These are phyloP conservation scores for Hypholoma sublateritium DNA, from an alignment of 768 basidiomycete species.

Conservation along the genomic window DNA sequence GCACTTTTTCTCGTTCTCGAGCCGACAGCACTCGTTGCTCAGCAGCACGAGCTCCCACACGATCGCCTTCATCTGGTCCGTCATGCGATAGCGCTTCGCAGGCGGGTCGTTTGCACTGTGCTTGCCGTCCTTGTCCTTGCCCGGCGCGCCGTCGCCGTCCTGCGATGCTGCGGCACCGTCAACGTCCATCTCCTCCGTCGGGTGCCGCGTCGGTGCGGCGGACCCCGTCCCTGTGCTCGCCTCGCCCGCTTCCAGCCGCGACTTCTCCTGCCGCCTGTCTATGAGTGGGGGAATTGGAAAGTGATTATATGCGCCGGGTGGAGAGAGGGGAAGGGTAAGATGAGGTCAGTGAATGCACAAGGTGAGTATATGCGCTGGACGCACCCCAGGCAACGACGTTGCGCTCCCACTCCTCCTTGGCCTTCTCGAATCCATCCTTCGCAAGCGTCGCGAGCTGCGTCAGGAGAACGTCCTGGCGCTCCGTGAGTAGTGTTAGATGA, in stretches of 20 bases:
- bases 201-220: slow-evolving; percentile 40
- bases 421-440: slow-evolving; percentile 63
- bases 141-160: slow-evolving; percentile 13
- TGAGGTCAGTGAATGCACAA: neutral
- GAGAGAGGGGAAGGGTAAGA: neutral
- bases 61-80: slow-evolving; percentile 75
- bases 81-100: slow-evolving; percentile 73
- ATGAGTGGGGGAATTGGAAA: neutral
- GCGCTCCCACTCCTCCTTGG: slow-evolving; percentile 77
- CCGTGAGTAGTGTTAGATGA: slow-evolving; percentile 63
- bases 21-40: slow-evolving; percentile 79
- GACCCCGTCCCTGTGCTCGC: slow-evolving; percentile 32
- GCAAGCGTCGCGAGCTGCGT: slow-evolving; percentile 61
- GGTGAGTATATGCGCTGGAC: slow-evolving; percentile 17
- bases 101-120: slow-evolving; percentile 58
- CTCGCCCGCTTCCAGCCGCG: slow-evolving; percentile 31
- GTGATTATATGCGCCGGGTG: too few species aligned
- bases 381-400: slow-evolving; percentile 68
- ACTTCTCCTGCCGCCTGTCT: slow-evolving; percentile 62
- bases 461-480: slow-evolving; percentile 70
- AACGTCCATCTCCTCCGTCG: slow-evolving; percentile 48
- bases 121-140: slow-evolving; percentile 24
- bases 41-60: slow-evolving; percentile 81
- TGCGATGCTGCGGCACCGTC: slow-evolving; percentile 20
- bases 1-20: slow-evolving; percentile 49